A percentile compares a stretch with the other conserved stretches of the same genome.
These are phyloP conservation scores for Claviceps capensis DNA, from an alignment of 2,329 filamentous ascomycete species.

Conservation along the genomic window DNA sequence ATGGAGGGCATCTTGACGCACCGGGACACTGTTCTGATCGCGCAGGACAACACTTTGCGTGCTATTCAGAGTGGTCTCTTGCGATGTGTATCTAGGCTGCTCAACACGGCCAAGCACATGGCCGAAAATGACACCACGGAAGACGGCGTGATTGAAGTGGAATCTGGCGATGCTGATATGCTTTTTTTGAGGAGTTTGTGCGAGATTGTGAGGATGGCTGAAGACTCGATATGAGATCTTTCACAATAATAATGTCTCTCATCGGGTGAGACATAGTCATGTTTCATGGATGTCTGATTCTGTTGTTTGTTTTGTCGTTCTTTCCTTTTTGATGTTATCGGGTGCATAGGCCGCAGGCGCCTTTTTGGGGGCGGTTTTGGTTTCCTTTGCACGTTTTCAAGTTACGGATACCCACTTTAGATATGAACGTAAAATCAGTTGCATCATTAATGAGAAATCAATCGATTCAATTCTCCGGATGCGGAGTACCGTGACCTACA, in stretches of 20 bases:
- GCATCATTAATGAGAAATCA: too few species aligned
- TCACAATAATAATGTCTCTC: neutral
- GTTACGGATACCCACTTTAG: neutral
- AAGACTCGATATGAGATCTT: constrained; percentile 14
- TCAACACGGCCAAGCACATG: constrained; percentile 32
- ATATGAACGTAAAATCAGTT: neutral
- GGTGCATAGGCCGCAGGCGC: neutral
- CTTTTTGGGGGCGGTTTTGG: neutral
- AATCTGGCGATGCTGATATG: constrained; percentile 20
- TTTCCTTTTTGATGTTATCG: neutral
- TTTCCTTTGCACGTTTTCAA: too few species aligned
- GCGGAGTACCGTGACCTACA: too few species aligned
- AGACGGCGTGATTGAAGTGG: constrained; percentile 17
- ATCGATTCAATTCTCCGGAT: too few species aligned
- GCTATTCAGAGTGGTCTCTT: constrained; percentile 36
- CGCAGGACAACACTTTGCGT: constrained; percentile 22
- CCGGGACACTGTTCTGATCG: constrained; percentile 9
- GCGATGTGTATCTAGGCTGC: constrained; percentile 35
- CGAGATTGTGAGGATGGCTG: constrained; percentile 27
- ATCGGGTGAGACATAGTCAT: neutral
- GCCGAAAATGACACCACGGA: constrained; percentile 16
- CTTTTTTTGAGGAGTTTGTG: constrained; percentile 27
- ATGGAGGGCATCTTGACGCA: constrained; percentile 14
- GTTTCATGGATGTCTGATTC: too few species aligned
- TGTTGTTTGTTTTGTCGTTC: too few species aligned